Evolutionary conservation across 495 filamentous ascomycete species (phyloP).

Genomic region (Lepraria neglecta): DNA sequence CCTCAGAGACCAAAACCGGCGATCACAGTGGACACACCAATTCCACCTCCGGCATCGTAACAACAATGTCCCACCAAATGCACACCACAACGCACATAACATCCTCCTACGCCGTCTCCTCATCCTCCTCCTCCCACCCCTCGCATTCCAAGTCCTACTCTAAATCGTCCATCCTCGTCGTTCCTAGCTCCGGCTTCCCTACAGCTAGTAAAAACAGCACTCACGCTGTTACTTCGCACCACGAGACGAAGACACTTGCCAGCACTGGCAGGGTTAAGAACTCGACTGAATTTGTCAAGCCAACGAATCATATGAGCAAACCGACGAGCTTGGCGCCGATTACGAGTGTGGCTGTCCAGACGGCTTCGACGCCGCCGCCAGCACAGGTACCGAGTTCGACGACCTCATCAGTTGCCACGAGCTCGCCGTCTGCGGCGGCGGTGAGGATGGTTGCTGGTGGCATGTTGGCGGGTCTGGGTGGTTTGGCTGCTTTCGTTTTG

Average conservation of each 20-base stretch:
- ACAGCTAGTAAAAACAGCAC: background rate
- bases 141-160: background rate
- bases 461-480: slow-evolving; percentile 34
- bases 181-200: background rate
- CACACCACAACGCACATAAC: background rate
- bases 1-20: slow-evolving; percentile 18
- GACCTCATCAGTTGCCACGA: slow-evolving; percentile 13
- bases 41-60: background rate
- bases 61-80: background rate
- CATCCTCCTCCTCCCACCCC: background rate
- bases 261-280: slow-evolving; percentile 12
- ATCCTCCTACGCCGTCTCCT: background rate
- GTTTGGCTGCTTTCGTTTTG: slow-evolving; percentile 64
- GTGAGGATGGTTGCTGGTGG: background rate
- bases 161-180: background rate
- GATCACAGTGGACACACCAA: background rate
- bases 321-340: background rate
- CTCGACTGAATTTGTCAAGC: slow-evolving; percentile 15
- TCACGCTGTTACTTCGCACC: background rate
- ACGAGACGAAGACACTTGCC: background rate
- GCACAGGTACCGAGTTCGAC: slow-evolving; percentile 24
- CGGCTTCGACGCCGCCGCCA: background rate
- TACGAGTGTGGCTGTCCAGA: background rate
- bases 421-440: background rate
- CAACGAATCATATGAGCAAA: background rate